Evolutionary conservation across 495 filamentous ascomycete genomes (phyloP).

Genomic region (Aspergillus leporis): DNA sequence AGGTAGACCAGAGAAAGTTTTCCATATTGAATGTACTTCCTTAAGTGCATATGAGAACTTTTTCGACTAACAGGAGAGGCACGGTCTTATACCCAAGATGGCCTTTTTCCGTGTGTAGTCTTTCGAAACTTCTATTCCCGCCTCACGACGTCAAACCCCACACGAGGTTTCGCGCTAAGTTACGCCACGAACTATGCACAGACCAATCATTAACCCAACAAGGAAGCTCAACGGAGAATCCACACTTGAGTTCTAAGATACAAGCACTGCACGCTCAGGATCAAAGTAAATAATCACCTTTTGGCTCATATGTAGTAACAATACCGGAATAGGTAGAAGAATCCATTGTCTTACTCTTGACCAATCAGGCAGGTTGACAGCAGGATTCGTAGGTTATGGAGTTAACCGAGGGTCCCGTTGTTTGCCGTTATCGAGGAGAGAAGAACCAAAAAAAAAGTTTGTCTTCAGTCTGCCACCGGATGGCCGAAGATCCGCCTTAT

Average conservation of each 20-base stretch:
- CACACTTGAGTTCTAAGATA: neutral
- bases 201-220: conserved; percentile 1
- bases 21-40: neutral
- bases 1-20: neutral
- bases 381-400: neutral
- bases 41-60: neutral
- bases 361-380: neutral
- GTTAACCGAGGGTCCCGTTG: neutral
- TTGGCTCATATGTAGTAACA: neutral
- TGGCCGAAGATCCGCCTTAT: conserved; percentile 1
- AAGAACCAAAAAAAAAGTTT: neutral
- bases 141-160: conserved; percentile 7
- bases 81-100: neutral
- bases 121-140: neutral
- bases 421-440: neutral
- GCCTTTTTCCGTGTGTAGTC: neutral
- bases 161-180: neutral
- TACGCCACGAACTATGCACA: conserved; percentile 1
- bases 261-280: neutral
- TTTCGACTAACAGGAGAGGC: neutral
- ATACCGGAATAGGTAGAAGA: neutral
- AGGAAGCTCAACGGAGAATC: conserved; percentile 7
- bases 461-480: neutral
- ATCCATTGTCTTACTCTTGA: neutral
- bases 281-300: neutral